phyloP scores from a whole-genome alignment of 805 yeast species.

The Spencermartinsiella europaea region DNA sequence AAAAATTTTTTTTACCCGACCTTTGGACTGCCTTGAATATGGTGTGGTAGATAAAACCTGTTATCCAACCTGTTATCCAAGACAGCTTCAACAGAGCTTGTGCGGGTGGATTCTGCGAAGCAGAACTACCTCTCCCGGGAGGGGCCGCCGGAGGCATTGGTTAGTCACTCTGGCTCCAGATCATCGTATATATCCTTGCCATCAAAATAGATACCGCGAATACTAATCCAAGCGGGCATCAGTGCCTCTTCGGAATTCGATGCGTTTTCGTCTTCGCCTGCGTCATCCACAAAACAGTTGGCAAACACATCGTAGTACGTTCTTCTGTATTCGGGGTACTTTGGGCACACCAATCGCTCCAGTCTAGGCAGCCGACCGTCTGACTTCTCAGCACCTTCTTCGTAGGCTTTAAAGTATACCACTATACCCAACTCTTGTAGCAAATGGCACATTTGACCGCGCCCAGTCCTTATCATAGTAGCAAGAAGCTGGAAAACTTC shows the following conservation, averaged over 20 bases:
- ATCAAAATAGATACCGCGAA: too few relatives aligned
- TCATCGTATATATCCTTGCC: too few relatives aligned
- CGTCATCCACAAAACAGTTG: too few relatives aligned
- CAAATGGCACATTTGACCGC: not conserved
- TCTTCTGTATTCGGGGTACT: not conserved
- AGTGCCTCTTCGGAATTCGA: too few relatives aligned
- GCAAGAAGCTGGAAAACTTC: not conserved
- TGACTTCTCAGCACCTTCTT: not conserved
- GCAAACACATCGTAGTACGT: not conserved
- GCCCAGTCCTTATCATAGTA: not conserved
- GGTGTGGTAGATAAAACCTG: too few relatives aligned
- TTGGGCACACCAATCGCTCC: not conserved
- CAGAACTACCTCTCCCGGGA: too few relatives aligned
- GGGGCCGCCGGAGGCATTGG: too few relatives aligned
- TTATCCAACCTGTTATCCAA: not conserved
- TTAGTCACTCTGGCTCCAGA: too few relatives aligned
- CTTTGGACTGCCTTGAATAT: too few relatives aligned
- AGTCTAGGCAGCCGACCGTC: not conserved
- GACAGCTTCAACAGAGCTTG: not conserved
- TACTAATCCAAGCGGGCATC: too few relatives aligned
- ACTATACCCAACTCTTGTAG: not conserved
- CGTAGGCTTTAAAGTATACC: not conserved
- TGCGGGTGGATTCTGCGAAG: too few relatives aligned
- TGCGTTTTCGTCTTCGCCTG: too few relatives aligned
- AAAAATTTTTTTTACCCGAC: slow-evolving; percentile 3